Evolutionary conservation across 208 protist genomes (phyloP).

Genomic region (Crithidia brevicula): DNA sequence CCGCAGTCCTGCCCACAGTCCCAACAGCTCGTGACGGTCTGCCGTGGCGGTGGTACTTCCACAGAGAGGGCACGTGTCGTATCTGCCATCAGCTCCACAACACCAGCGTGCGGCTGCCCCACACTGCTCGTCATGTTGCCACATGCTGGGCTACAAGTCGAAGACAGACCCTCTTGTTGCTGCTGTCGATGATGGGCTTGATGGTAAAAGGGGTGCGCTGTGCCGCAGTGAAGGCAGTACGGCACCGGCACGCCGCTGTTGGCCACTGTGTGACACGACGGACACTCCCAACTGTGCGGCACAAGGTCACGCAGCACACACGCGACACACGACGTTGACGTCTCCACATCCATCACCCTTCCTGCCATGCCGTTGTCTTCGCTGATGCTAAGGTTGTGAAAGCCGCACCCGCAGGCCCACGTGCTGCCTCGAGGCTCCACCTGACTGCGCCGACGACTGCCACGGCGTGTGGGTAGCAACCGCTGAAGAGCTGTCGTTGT

Average conservation of each 20-base stretch:
- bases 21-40: not conserved
- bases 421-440: not conserved
- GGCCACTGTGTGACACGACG: constrained; percentile 42
- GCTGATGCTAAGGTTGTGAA: constrained; percentile 5
- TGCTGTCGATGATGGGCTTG: not conserved
- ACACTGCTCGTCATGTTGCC: not conserved
- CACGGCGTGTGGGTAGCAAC: not conserved
- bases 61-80: too few species aligned
- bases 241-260: constrained; percentile 39
- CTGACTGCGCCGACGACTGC: constrained; percentile 2
- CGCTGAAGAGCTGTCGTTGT: not conserved
- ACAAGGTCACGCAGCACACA: constrained; percentile 48
- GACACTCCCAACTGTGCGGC: constrained; percentile 58
- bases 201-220: constrained; percentile 40
- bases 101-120: not conserved
- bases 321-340: constrained; percentile 29
- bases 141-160: too few species aligned
- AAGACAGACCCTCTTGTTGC: not conserved
- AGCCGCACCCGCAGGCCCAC: constrained; percentile 70
- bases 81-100: not conserved
- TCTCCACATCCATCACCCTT: not conserved
- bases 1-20: constrained; percentile 4
- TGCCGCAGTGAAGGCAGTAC: constrained; percentile 59
- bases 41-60: too few species aligned
- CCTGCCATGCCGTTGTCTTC: not conserved